These are phyloP conservation scores for Yarrowia hollandica DNA, from an alignment of 805 yeast genomes.

Conservation along the genomic window DNA sequence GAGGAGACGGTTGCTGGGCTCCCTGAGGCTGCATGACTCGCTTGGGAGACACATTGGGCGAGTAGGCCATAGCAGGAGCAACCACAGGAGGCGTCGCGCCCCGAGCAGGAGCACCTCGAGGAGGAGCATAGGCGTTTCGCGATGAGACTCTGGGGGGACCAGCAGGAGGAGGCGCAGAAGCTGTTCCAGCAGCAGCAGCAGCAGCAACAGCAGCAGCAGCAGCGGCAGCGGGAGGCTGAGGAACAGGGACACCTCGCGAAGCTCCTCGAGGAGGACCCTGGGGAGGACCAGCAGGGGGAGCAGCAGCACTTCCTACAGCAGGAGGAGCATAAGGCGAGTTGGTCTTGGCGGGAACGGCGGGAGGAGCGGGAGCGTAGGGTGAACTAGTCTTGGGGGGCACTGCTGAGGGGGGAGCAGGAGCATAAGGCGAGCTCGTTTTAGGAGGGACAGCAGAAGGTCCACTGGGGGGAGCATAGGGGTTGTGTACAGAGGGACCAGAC, in stretches of 20 bases:
- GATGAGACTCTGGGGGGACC: slow-evolving; percentile 19
- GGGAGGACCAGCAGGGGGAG: slow-evolving; percentile 5
- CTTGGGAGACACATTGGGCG: slow-evolving; percentile 23
- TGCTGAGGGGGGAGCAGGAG: slow-evolving; percentile 23
- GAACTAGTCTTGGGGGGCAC: slow-evolving; percentile 12
- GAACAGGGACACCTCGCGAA: background rate
- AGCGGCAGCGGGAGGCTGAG: slow-evolving; percentile 10
- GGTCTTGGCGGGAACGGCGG: slow-evolving; percentile 11
- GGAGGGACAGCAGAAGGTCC: slow-evolving; percentile 13
- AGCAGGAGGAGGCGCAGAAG: background rate
- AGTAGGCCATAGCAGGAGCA: background rate
- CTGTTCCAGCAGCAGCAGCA: slow-evolving; percentile 5
- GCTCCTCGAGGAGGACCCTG: slow-evolving; percentile 7
- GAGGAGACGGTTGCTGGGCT: slow-evolving; percentile 1
- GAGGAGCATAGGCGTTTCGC: slow-evolving; percentile 27
- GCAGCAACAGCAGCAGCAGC: background rate
- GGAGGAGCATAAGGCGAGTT: slow-evolving; percentile 18
- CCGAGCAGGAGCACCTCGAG: slow-evolving; percentile 15
- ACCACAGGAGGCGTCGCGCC: slow-evolving; percentile 17
- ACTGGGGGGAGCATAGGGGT: slow-evolving; percentile 28
- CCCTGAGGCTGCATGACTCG: slow-evolving; percentile 12
- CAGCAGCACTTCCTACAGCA: background rate
- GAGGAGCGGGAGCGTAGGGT: slow-evolving; percentile 21
- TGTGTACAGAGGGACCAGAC: slow-evolving; percentile 4
- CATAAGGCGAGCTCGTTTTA: slow-evolving; percentile 20